Percentiles rank a stretch among this genome's conserved stretches.
These are phyloP conservation scores for Mycena amicta DNA, from an alignment of 768 basidiomycete species.

Conservation along the genomic window DNA sequence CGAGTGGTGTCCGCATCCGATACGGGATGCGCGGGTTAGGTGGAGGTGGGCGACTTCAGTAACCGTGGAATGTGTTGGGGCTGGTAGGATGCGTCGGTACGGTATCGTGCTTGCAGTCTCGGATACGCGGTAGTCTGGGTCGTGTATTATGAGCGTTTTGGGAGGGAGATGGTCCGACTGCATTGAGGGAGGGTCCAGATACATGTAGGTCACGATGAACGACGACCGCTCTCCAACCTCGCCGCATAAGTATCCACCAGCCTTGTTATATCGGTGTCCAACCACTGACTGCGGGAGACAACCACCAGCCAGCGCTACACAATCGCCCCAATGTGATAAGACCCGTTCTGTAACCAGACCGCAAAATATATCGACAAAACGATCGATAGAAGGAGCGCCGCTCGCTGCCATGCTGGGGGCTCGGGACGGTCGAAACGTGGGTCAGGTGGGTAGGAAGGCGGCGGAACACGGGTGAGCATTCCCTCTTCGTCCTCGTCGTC, in stretches of 20 bases:
- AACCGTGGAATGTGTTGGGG: neutral
- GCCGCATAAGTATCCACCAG: too few species aligned
- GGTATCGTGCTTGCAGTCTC: slow-evolving; percentile 6
- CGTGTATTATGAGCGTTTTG: slow-evolving; percentile 28
- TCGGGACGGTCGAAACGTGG: slow-evolving; percentile 14
- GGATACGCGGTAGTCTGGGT: slow-evolving; percentile 19
- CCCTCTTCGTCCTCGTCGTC: slow-evolving; percentile 20
- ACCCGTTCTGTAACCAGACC: slow-evolving; percentile 19
- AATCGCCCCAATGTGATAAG: neutral
- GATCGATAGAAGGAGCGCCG: slow-evolving; percentile 13
- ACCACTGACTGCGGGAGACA: too few species aligned
- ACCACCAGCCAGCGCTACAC: neutral
- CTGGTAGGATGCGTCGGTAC: slow-evolving; percentile 13
- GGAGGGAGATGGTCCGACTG: too few species aligned
- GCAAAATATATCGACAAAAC: slow-evolving; percentile 4
- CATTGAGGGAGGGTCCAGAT: too few species aligned
- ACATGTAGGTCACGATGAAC: too few species aligned
- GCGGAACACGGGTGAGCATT: slow-evolving; percentile 15
- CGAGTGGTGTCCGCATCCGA: slow-evolving; percentile 28
- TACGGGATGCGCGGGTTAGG: slow-evolving; percentile 20
- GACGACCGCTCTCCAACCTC: too few species aligned
- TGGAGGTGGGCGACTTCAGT: slow-evolving; percentile 17
- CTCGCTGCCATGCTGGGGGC: slow-evolving; percentile 19
- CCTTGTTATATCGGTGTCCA: too few species aligned
- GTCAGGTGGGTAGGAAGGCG: slow-evolving; percentile 15